Percentiles rank a stretch among this genome's conserved stretches.
Conservation (phyloP, 2,329 filamentous ascomycete species). For the Pyrenophora tritici-repentis region DNA sequence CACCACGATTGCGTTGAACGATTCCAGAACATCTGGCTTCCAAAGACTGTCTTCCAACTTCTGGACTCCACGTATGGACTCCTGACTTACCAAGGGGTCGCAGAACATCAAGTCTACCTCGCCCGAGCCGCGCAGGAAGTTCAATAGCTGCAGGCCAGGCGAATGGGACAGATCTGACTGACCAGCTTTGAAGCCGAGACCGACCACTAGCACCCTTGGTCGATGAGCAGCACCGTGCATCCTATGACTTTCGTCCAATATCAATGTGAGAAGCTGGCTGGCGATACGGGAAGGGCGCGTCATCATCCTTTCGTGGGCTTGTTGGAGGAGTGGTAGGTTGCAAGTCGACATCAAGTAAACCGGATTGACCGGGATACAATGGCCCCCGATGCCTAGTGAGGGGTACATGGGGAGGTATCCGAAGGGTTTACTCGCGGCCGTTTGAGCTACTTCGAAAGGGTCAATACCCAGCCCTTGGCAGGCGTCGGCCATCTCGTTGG, state of each 20-base stretch:
- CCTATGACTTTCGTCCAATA: not conserved
- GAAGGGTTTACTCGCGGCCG: constrained; percentile 52
- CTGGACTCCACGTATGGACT: constrained; percentile 40
- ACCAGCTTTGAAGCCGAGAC: constrained; percentile 58
- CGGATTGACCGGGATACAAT: constrained; percentile 63
- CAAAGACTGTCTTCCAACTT: constrained; percentile 48
- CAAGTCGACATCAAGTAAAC: constrained; percentile 58
- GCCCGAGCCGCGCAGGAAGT: constrained; percentile 45
- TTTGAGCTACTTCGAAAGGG: constrained; percentile 57
- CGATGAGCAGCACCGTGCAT: not conserved
- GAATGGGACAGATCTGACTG: constrained; percentile 57
- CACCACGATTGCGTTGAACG: constrained; percentile 54
- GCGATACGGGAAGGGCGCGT: constrained; percentile 47
- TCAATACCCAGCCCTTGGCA: constrained; percentile 55
- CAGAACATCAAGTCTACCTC: constrained; percentile 53
- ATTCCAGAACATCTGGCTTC: constrained; percentile 45
- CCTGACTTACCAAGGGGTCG: constrained; percentile 53
- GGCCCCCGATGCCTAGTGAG: constrained; percentile 59
- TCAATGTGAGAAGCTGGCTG: constrained; percentile 11
- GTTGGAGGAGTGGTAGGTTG: constrained; percentile 54
- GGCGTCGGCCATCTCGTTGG: constrained; percentile 63
- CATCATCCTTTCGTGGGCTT: constrained; percentile 52
- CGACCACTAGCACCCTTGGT: constrained; percentile 48
- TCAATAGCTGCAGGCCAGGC: constrained; percentile 47
- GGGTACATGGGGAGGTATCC: constrained; percentile 57